phyloP scores from a whole-genome alignment of 805 yeast genomes.

The Monosporozyma yasuniensis region DNA sequence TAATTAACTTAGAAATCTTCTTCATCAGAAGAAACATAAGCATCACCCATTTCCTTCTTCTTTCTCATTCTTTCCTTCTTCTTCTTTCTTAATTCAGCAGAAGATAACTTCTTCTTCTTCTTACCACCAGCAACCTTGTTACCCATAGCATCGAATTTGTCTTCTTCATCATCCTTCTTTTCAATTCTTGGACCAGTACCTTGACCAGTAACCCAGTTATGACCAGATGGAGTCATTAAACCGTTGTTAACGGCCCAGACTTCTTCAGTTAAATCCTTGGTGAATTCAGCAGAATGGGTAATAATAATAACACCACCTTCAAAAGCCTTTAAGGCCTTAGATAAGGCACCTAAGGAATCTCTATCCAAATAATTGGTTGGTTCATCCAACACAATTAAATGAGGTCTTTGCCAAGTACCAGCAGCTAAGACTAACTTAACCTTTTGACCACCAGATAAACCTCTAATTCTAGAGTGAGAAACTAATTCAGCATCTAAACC shows the following conservation, averaged over 20 bases:
- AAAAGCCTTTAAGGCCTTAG: slow-evolving; percentile 97
- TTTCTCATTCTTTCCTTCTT: slow-evolving; percentile 99
- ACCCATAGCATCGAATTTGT: slow-evolving; percentile 99
- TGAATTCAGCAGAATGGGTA: slow-evolving; percentile 99
- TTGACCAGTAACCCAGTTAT: slow-evolving; percentile 99
- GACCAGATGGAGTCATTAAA: slow-evolving; percentile 99
- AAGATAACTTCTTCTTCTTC: slow-evolving; percentile 95
- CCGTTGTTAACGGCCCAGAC: slow-evolving; percentile 99
- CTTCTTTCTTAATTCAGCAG: slow-evolving; percentile 99
- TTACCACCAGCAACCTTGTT: slow-evolving; percentile 95
- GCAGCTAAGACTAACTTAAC: slow-evolving; percentile 99
- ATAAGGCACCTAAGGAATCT: slow-evolving; percentile 98
- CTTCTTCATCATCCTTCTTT: slow-evolving; percentile 94
- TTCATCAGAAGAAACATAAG: slow-evolving; percentile 96
- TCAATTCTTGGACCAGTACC: slow-evolving; percentile 99
- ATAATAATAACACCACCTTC: slow-evolving; percentile 99
- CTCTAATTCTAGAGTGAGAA: slow-evolving; percentile 99
- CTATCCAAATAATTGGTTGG: slow-evolving; percentile 99
- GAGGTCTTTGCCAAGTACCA: slow-evolving; percentile 99
- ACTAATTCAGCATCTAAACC: slow-evolving; percentile 99
- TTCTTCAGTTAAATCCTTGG: slow-evolving; percentile 98
- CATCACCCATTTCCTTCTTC: slow-evolving; percentile 99
- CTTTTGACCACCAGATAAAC: slow-evolving; percentile 99
- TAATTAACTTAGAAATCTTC: slow-evolving; percentile 38
- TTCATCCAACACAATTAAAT: slow-evolving; percentile 97